Evolutionary conservation across 495 filamentous ascomycete species (phyloP), one percentile per base, ranked within the genome.

Genomic region (Lasiosphaeris hirsuta): DNA sequence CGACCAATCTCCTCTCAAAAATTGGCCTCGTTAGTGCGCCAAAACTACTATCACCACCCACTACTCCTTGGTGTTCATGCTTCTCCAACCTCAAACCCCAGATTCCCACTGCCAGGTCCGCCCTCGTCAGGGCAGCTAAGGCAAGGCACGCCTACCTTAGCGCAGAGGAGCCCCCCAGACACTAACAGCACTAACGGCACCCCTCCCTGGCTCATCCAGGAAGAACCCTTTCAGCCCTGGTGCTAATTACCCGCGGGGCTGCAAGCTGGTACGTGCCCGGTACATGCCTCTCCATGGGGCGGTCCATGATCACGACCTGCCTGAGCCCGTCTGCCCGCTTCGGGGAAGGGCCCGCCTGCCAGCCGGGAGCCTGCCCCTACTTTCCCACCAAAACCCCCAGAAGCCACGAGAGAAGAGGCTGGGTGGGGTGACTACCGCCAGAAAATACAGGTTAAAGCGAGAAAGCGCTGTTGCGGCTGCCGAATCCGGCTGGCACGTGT

Each of bases 171-270:
- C 42, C 39, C 40, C 39, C 10, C 17, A 9, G 13, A n/a, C 51
- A 48, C 54, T 60, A 60, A 57, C 60, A 62, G 5, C 33, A 9
- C 14, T 59, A 62, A 14, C 10, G 0, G 7, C 49, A 57, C 56
- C 61, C 61, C 61, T 50, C 41, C 62, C 57, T 44, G 46, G 59
- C 56, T 4, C 19, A 10, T 39, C 55, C 42, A 57, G 56, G 50
- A 57, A 36, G 10, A 8, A 7, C 50, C 54, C 50, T 50, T 54
- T 68, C 65, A 68, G 63, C 65, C 65, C 63, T 57, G 60, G 63
- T 63, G 46, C 63, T 33, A 62, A 58, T 55, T 65, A 58, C 38
- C 65, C 58, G 63, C 66, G 63, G 63, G 60, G 63, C 65, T 67
- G 62, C 61, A 57, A 30, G 46, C 46, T 67, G 61, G 61, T 37